Base-by-base conservation (phyloP, 805 yeast genomes). In the Tetrapisispora iriomotensis region DNA sequence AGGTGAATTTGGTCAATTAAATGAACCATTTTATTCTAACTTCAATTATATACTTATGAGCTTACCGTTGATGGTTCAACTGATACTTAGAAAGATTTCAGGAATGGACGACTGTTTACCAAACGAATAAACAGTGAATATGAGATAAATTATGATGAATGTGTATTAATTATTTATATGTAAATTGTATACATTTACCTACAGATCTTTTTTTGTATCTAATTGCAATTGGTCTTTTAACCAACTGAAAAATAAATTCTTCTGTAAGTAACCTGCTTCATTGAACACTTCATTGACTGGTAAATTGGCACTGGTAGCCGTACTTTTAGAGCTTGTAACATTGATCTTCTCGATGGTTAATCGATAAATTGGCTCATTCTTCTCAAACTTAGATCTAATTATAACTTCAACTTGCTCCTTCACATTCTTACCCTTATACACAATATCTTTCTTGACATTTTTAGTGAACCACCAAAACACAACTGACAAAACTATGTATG, bases 1-100 rank as follows among this genome's bases (percentile, higher is more conserved):
- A 19, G 95, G 95, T 4, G 67, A 72, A 45, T 60, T 82, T 37
- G 94, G 94, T 1, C 79, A 77, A 38, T 67, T 88, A 22, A 74
- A 72, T 46, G 59, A 75, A 29, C 96, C 96, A 0, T 62, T 79
- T 20, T 88, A 86, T 56, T 84, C 85, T 3, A 71, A 76, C 45
- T 66, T 82, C 43, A 57, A 84, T 26, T 88, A 95, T 2, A 34
- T 82, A 0, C 53, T 86, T 50, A 67, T 90, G 47, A 71, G 80
- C 0, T 57, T 77, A 28, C 96, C 96, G 0, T 73, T 78, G 69
- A 74, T 75, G 2, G 27, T 83, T 2, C 50, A 46, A 28, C 48
- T 51, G 13, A 36, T 52, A 15, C 46, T 48, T 1, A 52, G 96
- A 35, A 56, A 63, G 41, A 43, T 74, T 8, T 72, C 88, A 6